phyloP scores from a whole-genome alignment of 1,284 basidiomycete genomes.

The Puccinia novopanici region DNA sequence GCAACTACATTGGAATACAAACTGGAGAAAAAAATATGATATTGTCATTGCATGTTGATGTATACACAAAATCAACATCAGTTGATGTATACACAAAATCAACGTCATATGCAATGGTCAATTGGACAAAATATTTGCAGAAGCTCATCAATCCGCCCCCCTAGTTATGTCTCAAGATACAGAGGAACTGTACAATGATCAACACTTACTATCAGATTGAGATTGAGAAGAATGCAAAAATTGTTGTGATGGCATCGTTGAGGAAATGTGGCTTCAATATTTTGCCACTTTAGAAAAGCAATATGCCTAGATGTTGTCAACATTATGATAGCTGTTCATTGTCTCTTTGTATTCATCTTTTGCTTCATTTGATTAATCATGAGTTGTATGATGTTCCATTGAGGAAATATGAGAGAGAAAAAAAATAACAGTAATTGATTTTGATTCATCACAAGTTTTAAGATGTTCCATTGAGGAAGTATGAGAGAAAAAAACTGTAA shows the following conservation, averaged over 20 bases:
- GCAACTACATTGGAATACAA: too few species aligned
- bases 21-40: too few species aligned
- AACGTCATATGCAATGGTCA: neutral
- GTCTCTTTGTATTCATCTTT: too few species aligned
- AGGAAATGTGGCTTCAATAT: neutral
- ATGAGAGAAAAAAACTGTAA: too few species aligned
- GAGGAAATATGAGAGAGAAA: too few species aligned
- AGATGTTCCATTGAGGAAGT: too few species aligned
- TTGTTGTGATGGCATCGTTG: neutral
- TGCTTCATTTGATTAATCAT: too few species aligned
- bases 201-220: neutral
- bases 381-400: too few species aligned
- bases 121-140: neutral
- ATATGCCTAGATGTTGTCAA: too few species aligned
- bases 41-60: neutral
- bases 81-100: constrained; percentile 21
- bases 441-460: too few species aligned
- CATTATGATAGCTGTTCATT: too few species aligned
- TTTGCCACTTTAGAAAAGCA: neutral
- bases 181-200: neutral
- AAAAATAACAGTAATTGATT: too few species aligned
- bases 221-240: neutral
- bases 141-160: neutral
- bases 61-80: constrained; percentile 12
- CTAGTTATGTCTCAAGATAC: neutral